These are phyloP conservation scores for Curvularia spicifera DNA, from an alignment of 2,329 filamentous ascomycete species.

Conservation along the genomic window DNA sequence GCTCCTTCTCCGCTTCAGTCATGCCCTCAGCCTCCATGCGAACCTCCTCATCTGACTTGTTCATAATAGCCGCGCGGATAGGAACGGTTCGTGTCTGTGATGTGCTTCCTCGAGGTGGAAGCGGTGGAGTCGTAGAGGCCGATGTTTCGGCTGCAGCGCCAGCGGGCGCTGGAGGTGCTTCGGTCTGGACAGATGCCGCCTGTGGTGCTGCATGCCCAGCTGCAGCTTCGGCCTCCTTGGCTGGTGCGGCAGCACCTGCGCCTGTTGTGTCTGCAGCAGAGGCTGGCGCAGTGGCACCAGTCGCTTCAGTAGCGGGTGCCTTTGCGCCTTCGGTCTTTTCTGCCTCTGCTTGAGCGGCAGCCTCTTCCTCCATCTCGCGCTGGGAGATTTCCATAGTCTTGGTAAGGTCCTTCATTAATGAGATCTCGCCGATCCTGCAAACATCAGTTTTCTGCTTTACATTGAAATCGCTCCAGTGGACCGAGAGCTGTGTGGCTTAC, in stretches of 20 bases:
- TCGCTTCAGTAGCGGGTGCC: slow-evolving; percentile 22
- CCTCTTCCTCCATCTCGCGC: slow-evolving; percentile 76
- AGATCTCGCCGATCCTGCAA: slow-evolving; percentile 87
- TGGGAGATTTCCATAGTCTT: slow-evolving; percentile 98
- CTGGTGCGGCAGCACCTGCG: slow-evolving; percentile 49
- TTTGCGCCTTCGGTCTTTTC: slow-evolving; percentile 31
- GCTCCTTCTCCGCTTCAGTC: slow-evolving; percentile 74
- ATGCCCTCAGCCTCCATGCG: slow-evolving; percentile 69
- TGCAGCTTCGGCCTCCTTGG: slow-evolving; percentile 51
- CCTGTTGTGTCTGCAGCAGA: slow-evolving; percentile 17
- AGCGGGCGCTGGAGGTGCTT: slow-evolving; percentile 44
- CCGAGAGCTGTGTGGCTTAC: slow-evolving; percentile 32
- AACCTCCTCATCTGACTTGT: slow-evolving; percentile 80
- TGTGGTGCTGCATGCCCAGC: slow-evolving; percentile 49
- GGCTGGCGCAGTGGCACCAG: slow-evolving; percentile 17
- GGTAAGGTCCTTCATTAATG: slow-evolving; percentile 96
- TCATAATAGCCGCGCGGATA: slow-evolving; percentile 84
- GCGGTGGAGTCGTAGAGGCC: slow-evolving; percentile 41
- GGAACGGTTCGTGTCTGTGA: slow-evolving; percentile 65
- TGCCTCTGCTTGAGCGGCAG: slow-evolving; percentile 59
- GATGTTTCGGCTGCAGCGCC: slow-evolving; percentile 55
- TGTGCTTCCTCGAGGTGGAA: slow-evolving; percentile 55
- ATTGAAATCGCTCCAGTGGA: background rate
- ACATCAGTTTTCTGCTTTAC: slow-evolving; percentile 12
- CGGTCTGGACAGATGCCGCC: slow-evolving; percentile 49